These are phyloP conservation scores for Aspergillus fischeri DNA, from an alignment of 2,329 filamentous ascomycete genomes.

Conservation along the genomic window DNA sequence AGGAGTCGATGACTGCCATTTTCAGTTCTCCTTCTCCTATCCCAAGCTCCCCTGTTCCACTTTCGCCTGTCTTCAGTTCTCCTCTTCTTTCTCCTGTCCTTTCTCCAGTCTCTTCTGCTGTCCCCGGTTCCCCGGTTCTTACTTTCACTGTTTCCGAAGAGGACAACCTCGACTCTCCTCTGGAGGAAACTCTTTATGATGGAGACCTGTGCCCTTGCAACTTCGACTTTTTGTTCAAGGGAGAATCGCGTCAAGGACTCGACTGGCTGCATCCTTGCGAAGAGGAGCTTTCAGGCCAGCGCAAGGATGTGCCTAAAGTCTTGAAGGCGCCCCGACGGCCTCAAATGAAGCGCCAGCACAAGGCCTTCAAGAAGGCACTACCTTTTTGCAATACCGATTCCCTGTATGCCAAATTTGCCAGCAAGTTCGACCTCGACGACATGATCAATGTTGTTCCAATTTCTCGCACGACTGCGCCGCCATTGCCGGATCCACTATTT, in stretches of 20 bases:
- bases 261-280: background rate
- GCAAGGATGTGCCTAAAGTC: too few species aligned
- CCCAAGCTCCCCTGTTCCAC: background rate
- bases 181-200: background rate
- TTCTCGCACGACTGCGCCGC: background rate
- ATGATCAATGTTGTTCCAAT: background rate
- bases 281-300: background rate
- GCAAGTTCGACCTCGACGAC: background rate
- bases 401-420: background rate
- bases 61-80: background rate
- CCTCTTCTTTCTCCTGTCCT: too few species aligned
- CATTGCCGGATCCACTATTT: background rate
- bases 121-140: background rate
- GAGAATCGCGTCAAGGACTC: background rate
- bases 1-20: background rate
- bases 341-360: background rate
- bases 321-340: background rate
- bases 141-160: background rate
- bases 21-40: background rate
- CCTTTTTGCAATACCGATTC: background rate
- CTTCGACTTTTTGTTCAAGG: background rate
- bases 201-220: background rate
- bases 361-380: background rate
- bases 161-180: background rate
- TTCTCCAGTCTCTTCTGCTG: background rate